These are phyloP conservation scores for Rhamnella rubrinervis DNA, from an alignment of 331 rosid genomes.

Conservation along the genomic window DNA sequence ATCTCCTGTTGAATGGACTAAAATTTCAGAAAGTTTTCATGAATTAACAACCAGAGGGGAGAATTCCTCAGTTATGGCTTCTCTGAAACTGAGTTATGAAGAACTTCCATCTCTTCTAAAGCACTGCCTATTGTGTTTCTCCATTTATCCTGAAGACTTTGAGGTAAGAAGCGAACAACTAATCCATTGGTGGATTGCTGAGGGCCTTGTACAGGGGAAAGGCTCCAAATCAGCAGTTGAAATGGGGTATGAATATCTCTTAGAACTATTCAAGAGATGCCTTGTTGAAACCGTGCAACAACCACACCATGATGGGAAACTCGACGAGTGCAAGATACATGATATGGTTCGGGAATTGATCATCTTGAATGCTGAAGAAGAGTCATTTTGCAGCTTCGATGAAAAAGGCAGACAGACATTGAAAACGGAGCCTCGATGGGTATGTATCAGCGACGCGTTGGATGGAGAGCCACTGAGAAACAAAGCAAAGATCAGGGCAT, in stretches of 20 bases:
- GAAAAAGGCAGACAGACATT: neutral
- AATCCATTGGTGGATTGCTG: too few relatives aligned
- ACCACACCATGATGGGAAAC: slow-evolving; percentile 12
- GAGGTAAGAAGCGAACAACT: too few relatives aligned
- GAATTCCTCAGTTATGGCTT: neutral
- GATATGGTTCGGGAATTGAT: slow-evolving; percentile 9
- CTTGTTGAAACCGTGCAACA: slow-evolving; percentile 6
- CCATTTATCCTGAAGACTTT: too few relatives aligned
- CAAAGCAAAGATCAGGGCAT: neutral
- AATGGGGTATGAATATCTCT: slow-evolving; percentile 8
- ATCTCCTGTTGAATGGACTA: neutral
- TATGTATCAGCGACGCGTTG: neutral
- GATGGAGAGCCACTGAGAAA: neutral
- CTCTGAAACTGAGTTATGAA: too few relatives aligned
- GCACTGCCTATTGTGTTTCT: too few relatives aligned
- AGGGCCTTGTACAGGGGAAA: neutral
- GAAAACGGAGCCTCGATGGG: neutral
- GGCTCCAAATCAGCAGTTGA: slow-evolving; percentile 6
- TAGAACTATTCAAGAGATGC: slow-evolving; percentile 1
- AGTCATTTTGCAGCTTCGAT: neutral
- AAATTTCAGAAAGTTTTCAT: neutral
- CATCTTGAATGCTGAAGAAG: neutral
- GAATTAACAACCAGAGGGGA: neutral
- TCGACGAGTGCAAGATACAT: slow-evolving; percentile 19
- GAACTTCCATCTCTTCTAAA: too few relatives aligned